Base-by-base conservation (phyloP, 2,329 filamentous ascomycete species). In the Ceratocystis harringtonii region DNA sequence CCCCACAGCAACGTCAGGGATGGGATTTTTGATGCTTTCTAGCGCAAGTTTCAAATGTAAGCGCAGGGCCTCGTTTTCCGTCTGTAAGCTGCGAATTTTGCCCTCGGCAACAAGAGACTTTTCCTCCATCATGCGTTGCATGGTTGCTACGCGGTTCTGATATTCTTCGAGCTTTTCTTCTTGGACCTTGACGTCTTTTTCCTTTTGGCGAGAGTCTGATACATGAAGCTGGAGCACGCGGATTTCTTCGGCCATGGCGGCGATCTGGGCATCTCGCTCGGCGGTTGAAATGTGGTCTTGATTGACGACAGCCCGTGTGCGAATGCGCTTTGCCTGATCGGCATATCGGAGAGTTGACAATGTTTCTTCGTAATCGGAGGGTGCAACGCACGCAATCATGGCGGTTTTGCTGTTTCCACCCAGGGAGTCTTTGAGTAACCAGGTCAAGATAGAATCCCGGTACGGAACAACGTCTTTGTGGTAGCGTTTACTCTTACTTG, bases 361-460 rank as follows among this genome's bases (percentile, higher is more conserved):
- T 0, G 94, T 99, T 74, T 99, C 94, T 66, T 99, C 94, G 73
- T 99, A 97, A 76, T 99, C 94, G 0, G 89, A 87, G 0, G 94
- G 94, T 4, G 91, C 87, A 70, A 99, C 96, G 74, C 94, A 97
- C 7, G 94, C 94, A 71, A 99, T 96, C 94, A 99, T 99, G 68
- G 94, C 94, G 8, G 94, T 99, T 76, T 97, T 99, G 72, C 87
- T 92, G 80, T 99, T 99, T 65, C 94, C 94, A 12, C 94, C 94
- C 0, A 99, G 80, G 1, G 89, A 95, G 75, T 99, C 94, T 74
- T 97, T 97, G 69, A 99, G 81, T 3, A 99, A 81, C 92, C 92
- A 87, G 0, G 84, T 87, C 63, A 87, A 76, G 70, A 87, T 86
- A 1, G 90, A 96, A 76, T 99, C 94, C 69, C 94, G 87, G 75